Evolutionary conservation across 2,329 filamentous ascomycete genomes (phyloP).

Genomic region (Sclerotinia borealis): DNA sequence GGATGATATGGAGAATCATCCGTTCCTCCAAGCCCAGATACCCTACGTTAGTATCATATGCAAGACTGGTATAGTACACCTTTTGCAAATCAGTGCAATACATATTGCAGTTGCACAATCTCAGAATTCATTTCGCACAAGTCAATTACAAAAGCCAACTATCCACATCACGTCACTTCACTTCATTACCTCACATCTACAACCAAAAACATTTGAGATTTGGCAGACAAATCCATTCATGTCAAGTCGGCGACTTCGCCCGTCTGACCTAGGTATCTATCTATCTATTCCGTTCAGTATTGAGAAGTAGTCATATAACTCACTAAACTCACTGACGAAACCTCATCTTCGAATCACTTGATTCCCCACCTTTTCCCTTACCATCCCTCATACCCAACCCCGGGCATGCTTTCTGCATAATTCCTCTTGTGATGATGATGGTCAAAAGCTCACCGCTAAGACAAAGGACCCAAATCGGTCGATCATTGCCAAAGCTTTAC

Average conservation of each 20-base stretch:
- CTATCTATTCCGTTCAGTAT: constrained; percentile 2
- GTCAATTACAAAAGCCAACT: no score
- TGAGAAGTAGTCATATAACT: not conserved
- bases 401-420: constrained; percentile 7
- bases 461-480: constrained; percentile 23
- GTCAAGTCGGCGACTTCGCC: constrained; percentile 9
- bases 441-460: constrained; percentile 8
- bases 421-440: constrained; percentile 4
- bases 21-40: no score
- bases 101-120: no score
- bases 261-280: constrained; percentile 8
- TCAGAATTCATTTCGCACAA: not conserved
- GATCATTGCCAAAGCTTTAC: constrained; percentile 16
- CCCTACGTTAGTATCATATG: no score
- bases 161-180: not conserved
- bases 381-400: not conserved
- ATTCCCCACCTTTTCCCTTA: constrained; percentile 5
- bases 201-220: not conserved
- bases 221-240: constrained; percentile 7
- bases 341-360: constrained; percentile 11
- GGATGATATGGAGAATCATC: no score
- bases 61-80: no score
- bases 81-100: no score
- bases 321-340: not conserved
- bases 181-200: not conserved